These are phyloP conservation scores for Mortierella polycephala DNA, from an alignment of 371 early-diverging fungal genomes.

Conservation along the genomic window DNA sequence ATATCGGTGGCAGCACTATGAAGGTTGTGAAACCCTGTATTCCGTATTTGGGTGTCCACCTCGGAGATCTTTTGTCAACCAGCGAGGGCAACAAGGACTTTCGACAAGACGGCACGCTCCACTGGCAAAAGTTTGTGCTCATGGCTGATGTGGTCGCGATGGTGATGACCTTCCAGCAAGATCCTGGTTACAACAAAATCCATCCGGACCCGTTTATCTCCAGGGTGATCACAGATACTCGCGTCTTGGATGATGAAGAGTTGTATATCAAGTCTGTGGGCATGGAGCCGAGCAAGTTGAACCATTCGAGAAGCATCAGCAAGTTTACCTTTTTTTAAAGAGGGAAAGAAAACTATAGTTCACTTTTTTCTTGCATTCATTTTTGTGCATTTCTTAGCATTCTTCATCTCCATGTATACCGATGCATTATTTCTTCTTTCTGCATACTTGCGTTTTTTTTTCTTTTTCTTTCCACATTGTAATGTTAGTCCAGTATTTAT, in stretches of 20 bases:
- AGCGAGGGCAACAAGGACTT: constrained; percentile 71
- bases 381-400: constrained; percentile 1
- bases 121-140: constrained; percentile 71
- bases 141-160: constrained; percentile 67
- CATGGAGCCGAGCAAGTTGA: constrained; percentile 52
- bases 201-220: constrained; percentile 54
- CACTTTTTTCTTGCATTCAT: background rate
- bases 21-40: constrained; percentile 5
- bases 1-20: background rate
- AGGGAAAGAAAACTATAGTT: background rate
- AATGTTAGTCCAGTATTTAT: too few relatives aligned
- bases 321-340: constrained; percentile 31
- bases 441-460: background rate
- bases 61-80: constrained; percentile 64
- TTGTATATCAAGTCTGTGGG: constrained; percentile 55
- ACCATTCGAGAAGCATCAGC: constrained; percentile 43
- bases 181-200: constrained; percentile 30
- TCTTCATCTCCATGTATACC: background rate
- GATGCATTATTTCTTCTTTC: background rate
- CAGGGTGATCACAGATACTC: constrained; percentile 56
- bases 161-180: constrained; percentile 59
- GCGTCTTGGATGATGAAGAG: constrained; percentile 60
- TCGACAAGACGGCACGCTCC: constrained; percentile 63
- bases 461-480: background rate
- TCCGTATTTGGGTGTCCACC: constrained; percentile 61